Percentiles rank a stretch among this genome's conserved stretches.
Conservation (phyloP, 257 asterid species). For the Scutellaria galericulata region DNA sequence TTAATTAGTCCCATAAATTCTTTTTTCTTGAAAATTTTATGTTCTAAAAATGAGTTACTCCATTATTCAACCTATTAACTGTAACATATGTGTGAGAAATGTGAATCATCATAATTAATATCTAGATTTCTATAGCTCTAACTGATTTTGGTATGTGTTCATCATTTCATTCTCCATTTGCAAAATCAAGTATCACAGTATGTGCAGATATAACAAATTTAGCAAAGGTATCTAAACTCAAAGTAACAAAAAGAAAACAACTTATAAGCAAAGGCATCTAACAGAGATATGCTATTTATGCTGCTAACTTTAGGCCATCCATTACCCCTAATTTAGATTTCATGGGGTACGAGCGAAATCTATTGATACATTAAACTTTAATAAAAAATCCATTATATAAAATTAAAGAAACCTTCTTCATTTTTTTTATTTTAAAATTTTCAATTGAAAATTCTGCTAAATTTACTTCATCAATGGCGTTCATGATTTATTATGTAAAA, state of each 20-base stretch:
- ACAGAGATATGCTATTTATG: constrained; percentile 28
- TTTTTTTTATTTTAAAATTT: no score
- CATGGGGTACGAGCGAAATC: no score
- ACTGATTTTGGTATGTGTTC: constrained; percentile 20
- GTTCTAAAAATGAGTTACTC: constrained; percentile 11
- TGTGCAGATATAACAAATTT: constrained; percentile 12
- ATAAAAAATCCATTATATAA: no score
- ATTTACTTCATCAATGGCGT: neutral
- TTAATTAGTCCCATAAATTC: neutral
- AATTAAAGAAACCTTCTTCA: no score
- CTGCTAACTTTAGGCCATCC: constrained; percentile 6
- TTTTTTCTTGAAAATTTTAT: neutral
- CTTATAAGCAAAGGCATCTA: constrained; percentile 25
- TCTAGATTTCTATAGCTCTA: constrained; percentile 11
- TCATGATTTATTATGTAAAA: neutral
- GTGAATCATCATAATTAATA: neutral
- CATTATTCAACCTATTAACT: neutral
- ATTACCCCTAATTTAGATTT: neutral
- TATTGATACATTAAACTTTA: no score
- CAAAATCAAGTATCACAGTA: constrained; percentile 18
- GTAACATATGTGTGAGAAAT: neutral
- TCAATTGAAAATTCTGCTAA: neutral
- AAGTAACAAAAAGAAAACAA: neutral
- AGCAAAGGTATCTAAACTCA: constrained; percentile 31
- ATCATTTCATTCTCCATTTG: constrained; percentile 26